Percentiles rank a stretch among this genome's conserved stretches.
Conservation (phyloP, 176 grass and related monocot genomes). For the Cymbopogon citratus region DNA sequence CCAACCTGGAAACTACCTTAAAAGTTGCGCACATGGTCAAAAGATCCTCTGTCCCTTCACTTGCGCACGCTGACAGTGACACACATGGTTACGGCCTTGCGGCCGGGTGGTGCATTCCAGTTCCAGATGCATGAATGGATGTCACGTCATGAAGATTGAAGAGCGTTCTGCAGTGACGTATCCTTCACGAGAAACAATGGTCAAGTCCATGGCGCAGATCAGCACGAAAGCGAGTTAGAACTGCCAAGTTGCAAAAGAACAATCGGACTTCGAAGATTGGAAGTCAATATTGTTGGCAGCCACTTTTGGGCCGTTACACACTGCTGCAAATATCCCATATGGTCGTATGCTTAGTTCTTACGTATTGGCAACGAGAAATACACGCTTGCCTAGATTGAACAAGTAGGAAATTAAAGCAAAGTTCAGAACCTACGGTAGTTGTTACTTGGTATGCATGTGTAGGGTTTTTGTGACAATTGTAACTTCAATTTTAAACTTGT, state of each 20-base stretch:
- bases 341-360: not conserved
- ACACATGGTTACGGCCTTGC: not conserved
- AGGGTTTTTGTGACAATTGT: not conserved
- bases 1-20: not conserved
- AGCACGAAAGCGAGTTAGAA: constrained; percentile 30
- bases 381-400: not conserved
- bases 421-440: not conserved
- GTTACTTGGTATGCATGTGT: not conserved
- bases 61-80: not conserved
- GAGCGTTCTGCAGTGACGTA: not conserved
- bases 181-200: constrained; percentile 5
- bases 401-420: not conserved
- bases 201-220: constrained; percentile 16
- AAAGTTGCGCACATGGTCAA: constrained; percentile 1
- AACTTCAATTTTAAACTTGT: not conserved
- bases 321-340: not conserved
- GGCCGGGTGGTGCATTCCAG: not conserved
- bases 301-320: constrained; percentile 18
- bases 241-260: not conserved
- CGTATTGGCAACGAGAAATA: not conserved
- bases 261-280: not conserved
- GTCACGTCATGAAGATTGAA: not conserved
- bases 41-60: not conserved
- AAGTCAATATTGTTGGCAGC: constrained; percentile 25
- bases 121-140: too few species aligned